Base-by-base conservation (phyloP, 768 basidiomycete species). In the Candolleomyces eurysporus region DNA sequence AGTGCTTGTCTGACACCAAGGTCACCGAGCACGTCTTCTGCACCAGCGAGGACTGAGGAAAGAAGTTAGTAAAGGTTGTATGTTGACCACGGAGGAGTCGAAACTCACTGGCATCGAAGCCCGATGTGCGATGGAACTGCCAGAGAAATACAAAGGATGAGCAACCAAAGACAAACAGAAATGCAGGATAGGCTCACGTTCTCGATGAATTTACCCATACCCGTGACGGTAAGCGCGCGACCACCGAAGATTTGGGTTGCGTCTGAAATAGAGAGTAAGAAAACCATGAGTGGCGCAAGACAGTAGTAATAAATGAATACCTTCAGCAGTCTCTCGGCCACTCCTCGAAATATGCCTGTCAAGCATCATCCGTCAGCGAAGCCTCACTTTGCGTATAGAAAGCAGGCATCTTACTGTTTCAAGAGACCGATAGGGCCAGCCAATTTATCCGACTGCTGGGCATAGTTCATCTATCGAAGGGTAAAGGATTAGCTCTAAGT, bases 201-300 rank as follows among this genome's bases (percentile, higher is more conserved):
- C 73, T 94, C 93, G 61, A 94, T 82, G 48, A 87, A 73, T 73
- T 84, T 88, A 62, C 94, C 94, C 91, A 94, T 92, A 8, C 94
- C 94, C 5, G 91, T 88, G 48, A 82, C 79, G 0, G 96, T 97
- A 65, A 98, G 79, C 26, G 88, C 92, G 19, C 96, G 84, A 17
- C 96, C 96, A 57, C 94, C 95, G 61, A 96, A 96, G 40, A 96
- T 83, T 73, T 91, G 89, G 1, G 89, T 86, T 5, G 92, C 88
- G 62, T 94, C 92, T 79, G 79, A 73, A 57, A 48, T 50, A 46
- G 48, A 39, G 36, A 61, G 40, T n/a, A 42, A 56, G 21, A 50
- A 51, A 10, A 83, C 81, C 7, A 81, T 82, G 64, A 79, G 32
- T 77, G 75, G 26, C 75, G 73, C 31, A 65, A 66, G 16, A 69